Base-by-base conservation (phyloP, 2,329 filamentous ascomycete genomes). In the Pseudogymnoascus sp. region DNA sequence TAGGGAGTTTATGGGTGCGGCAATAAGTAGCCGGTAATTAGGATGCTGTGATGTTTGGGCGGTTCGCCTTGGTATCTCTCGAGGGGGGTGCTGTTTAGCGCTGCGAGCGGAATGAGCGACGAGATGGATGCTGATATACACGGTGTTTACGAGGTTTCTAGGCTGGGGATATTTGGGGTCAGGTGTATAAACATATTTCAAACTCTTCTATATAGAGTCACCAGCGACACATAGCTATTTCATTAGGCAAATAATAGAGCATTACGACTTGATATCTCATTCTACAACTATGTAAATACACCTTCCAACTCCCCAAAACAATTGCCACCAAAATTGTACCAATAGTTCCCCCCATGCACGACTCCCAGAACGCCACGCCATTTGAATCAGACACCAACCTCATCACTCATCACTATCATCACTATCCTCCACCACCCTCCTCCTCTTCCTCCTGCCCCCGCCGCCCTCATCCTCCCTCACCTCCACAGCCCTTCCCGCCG, bases 381-480 rank as follows among this genome's bases (percentile, higher is more conserved):
- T 53, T n/a, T 12, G 8, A 49, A 49, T n/a, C 21, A 25, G 21
- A 49, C 6, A 25, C 23, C 14, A 49, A 49, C 3, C 46, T 53
- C 46, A 53, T 53, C 6, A 53, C 14, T 53, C 23, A 53, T 53
- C 46, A 11, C 21, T 8, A 49, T 62, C 60, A 23, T 59, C 40
- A 28, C 34, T 36, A 34, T 61, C 61, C 23, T 61, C 61, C 12
- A 59, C 42, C 36, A 16, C 62, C 36, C 42, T 63, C 62, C 46
- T 14, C 46, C 16, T 63, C 37, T 37, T 46, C 62, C 40, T 43
- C 31, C 62, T 18, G 9, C 6, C 59, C 59, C 18, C 36, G 3
- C 59, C 36, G 16, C 12, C 23, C 23, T 62, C 62, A 0, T 60
- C 21, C 14, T n/a, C n/a, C n/a, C 31, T 28, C 2, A 14, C 25